Conservation (phyloP, 176 grass and related monocot species). For the Tuctoria greenei region DNA sequence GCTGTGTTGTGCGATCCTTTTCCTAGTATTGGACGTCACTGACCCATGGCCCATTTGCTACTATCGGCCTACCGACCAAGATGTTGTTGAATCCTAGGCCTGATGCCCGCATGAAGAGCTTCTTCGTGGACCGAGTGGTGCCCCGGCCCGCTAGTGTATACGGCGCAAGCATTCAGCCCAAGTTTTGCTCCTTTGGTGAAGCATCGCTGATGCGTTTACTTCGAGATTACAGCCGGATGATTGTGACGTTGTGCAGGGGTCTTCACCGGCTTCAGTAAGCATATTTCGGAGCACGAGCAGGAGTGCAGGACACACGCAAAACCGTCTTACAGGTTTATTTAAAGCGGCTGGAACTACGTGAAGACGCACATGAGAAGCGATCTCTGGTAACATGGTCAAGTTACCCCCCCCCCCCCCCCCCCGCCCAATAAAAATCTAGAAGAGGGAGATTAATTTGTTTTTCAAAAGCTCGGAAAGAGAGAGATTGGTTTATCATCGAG, state of each 20-base stretch:
- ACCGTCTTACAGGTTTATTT: background rate
- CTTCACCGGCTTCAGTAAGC: slow-evolving; percentile 1
- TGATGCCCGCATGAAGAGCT: too few species aligned
- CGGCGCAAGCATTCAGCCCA: too few species aligned
- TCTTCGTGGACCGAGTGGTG: too few species aligned
- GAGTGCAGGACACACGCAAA: slow-evolving; percentile 4
- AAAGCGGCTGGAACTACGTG: background rate
- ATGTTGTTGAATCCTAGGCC: too few species aligned
- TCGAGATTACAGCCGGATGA: slow-evolving; percentile 25
- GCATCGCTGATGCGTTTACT: too few species aligned
- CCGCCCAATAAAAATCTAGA: background rate
- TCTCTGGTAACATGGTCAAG: background rate
- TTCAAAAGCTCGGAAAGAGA: background rate
- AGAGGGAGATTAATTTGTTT: background rate
- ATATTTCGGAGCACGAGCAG: slow-evolving; percentile 11
- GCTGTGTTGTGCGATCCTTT: too few species aligned
- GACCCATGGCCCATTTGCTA: too few species aligned
- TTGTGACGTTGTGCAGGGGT: background rate
- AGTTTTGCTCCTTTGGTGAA: too few species aligned
- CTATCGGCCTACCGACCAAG: too few species aligned
- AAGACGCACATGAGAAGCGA: slow-evolving; percentile 4
- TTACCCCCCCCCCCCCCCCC: too few species aligned
- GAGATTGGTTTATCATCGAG: background rate
- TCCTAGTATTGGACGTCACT: too few species aligned
- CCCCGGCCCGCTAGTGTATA: too few species aligned